Percentiles rank a stretch among this genome's conserved stretches.
Evolutionary conservation across 2,329 filamentous ascomycete genomes (phyloP).

Genomic region (Sporothrix phasma): DNA sequence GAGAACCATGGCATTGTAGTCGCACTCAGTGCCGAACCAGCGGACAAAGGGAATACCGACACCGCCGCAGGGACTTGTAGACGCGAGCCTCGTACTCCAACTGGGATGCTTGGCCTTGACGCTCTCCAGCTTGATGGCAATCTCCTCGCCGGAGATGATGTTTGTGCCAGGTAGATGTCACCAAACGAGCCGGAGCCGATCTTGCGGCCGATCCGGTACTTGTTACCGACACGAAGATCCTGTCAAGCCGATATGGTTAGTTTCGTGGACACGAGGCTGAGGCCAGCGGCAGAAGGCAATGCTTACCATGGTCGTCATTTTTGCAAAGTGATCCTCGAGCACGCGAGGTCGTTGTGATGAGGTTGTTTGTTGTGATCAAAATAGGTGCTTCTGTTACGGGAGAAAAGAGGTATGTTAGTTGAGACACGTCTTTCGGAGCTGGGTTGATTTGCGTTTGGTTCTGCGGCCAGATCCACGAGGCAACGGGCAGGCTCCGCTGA

Average conservation of each 20-base stretch:
- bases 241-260: constrained; percentile 29
- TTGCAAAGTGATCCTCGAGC: constrained; percentile 21
- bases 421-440: not conserved
- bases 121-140: constrained; percentile 98
- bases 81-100: constrained; percentile 97
- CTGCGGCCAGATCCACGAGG: not conserved
- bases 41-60: constrained; percentile 97
- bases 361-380: not conserved
- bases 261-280: not conserved
- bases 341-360: constrained; percentile 16
- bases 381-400: not conserved
- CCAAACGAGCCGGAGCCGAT: constrained; percentile 96
- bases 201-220: constrained; percentile 98
- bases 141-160: constrained; percentile 98
- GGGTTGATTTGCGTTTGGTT: not conserved
- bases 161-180: constrained; percentile 98
- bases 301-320: constrained; percentile 35
- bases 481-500: not conserved
- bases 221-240: constrained; percentile 98
- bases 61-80: constrained; percentile 76
- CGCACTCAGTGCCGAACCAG: constrained; percentile 99
- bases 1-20: constrained; percentile 99
- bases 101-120: constrained; percentile 98
- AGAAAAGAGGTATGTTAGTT: not conserved
- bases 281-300: not conserved